Base-by-base conservation (phyloP, 2,329 filamentous ascomycete species). In the Dichotomopilus funicola region DNA sequence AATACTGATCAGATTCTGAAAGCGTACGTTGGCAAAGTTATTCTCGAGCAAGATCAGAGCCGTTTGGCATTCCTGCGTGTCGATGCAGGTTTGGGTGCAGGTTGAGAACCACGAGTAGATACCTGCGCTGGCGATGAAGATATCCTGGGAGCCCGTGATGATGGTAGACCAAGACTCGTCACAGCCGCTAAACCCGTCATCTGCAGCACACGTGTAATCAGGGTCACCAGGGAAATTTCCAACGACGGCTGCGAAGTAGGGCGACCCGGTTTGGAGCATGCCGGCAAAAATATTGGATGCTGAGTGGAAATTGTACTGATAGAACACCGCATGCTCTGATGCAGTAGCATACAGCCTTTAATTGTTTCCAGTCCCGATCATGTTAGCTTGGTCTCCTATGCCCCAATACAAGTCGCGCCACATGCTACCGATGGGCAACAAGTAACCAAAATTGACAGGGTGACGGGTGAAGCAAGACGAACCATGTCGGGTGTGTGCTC, bases 1-100 rank as follows among this genome's bases (percentile, higher is more conserved):
- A 12, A 60, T 62, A 34, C 61, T 62, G 40, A 59, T 52, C 27
- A 63, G 57, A 45, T 64, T 56, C 45, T 58, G 50, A 9, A 62
- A 42, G 8, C 48, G 57, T 5, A 63, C 40, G 40, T 51, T 46
- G 27, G 19, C 49, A 8, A 13, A n/a, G 12, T 55, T 58, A 42
- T 59, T 41, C 13, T 53, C 46, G 1, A 60, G 48, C 33, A 55
- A 36, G 12, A 60, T 27, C 7, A 59, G 51, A 0, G 31, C 13
- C 6, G 57, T 55, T 44, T 64, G 60, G 49, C 61, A 64, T 19
- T 35, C 40, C 6, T 59, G 40, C 27, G 40, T 42, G 19, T 42
- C 41, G 13, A 62, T 44, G 44, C 61, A 63, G n/a, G 45, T 43
- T 34, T 62, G 61, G n/a, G 37, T 12, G 47, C 61, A 61, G 3